Conservation (phyloP, 1,284 basidiomycete genomes). For the Abortiporus biennis region DNA sequence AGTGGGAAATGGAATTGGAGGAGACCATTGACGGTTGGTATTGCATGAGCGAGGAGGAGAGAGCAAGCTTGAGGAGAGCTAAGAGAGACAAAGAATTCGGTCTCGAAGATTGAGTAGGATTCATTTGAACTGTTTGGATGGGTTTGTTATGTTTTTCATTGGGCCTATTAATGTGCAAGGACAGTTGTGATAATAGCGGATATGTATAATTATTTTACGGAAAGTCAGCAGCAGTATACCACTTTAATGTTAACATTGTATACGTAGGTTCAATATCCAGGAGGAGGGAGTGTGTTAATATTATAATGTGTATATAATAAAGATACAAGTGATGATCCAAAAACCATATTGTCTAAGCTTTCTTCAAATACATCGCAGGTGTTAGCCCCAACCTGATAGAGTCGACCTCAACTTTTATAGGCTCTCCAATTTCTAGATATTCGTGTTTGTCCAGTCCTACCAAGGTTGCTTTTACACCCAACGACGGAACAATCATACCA, state of each 20-base stretch:
- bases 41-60: slow-evolving; percentile 56
- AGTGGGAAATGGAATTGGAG: slow-evolving; percentile 71
- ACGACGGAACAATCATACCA: too few species aligned
- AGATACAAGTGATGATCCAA: too few species aligned
- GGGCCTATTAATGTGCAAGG: too few species aligned
- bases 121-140: slow-evolving; percentile 8
- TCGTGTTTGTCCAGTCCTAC: neutral
- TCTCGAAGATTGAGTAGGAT: slow-evolving; percentile 27
- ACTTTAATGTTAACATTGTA: neutral
- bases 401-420: neutral
- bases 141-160: neutral
- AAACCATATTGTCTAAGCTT: too few species aligned
- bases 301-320: neutral
- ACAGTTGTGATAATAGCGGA: neutral
- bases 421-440: neutral
- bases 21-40: slow-evolving; percentile 72
- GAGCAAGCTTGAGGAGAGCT: slow-evolving; percentile 48
- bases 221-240: too few species aligned
- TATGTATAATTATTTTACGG: too few species aligned
- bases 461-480: slow-evolving; percentile 14
- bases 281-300: too few species aligned
- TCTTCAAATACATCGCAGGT: too few species aligned
- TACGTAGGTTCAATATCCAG: neutral
- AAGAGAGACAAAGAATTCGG: slow-evolving; percentile 62
- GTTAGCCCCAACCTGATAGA: neutral